Base-by-base conservation (phyloP, 108 stramenopile genomes). In the Ochromonas danica region DNA sequence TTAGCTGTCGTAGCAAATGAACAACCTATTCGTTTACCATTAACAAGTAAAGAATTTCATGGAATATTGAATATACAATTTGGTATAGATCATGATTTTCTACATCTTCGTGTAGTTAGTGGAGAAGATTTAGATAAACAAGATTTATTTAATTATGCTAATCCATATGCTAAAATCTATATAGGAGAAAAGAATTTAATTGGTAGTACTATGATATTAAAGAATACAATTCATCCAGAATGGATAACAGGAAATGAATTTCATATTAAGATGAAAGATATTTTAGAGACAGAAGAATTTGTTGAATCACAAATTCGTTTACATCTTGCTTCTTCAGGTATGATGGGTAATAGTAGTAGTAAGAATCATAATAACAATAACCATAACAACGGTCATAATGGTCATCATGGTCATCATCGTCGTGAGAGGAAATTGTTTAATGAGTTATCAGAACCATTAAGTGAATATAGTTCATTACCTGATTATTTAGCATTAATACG, bases 121-220 rank as follows among this genome's bases (percentile, higher is more conserved):
- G 72, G 14, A 36, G 72, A 75, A 41, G 28, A 27, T 36, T 41
- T 75, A 28, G 72, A 75, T 10, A 75, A 75, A 75, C 25, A 10
- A 6, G 72, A 75, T 51, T 51, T 51, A 51, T 14, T 14, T 51
- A 22, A 14, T 51, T 51, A 6, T 22, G 22, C 14, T 22, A 51
- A 51, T 51, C 45, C 45, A 51, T 51, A 51, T 22, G 45, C 22
- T 6, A 6, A 51, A 51, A 22, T 51, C 45, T 51, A 14, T 51
- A 6, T 51, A 6, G 45, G 45, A 51, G 14, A 22, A 51, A 51
- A 22, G 14, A 51, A 51, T 51, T 22, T 51, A 14, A 51, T 51
- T 51, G 45, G 45, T 14, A 51, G 14, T 22, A 51, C 45, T 51
- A 14, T 22, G 45, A 22, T 51, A 22, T 14, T 51, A 22, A 14